Conservation (phyloP, 495 filamentous ascomycete genomes). For the Gamarada debralockiae region DNA sequence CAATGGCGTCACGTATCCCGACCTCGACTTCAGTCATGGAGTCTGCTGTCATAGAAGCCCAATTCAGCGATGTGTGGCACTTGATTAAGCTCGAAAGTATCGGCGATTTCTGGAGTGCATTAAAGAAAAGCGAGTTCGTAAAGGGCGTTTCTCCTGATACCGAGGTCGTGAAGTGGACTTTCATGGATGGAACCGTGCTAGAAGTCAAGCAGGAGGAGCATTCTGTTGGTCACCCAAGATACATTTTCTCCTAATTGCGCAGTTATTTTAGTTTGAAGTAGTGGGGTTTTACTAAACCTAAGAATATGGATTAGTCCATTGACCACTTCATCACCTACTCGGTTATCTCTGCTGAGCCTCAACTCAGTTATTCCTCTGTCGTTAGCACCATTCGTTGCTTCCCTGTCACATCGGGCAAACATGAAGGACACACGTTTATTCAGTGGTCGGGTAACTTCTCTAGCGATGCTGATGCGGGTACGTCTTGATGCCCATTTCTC, state of each 20-base stretch:
- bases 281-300: not conserved
- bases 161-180: conserved; percentile 61
- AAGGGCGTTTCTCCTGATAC: conserved; percentile 56
- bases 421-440: conserved; percentile 57
- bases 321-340: conserved; percentile 69
- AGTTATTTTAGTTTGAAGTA: conserved; percentile 1
- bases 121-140: conserved; percentile 50
- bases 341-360: conserved; percentile 57
- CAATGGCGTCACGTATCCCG: conserved; percentile 47
- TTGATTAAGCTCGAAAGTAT: conserved; percentile 62
- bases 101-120: conserved; percentile 53
- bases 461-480: conserved; percentile 65
- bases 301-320: conserved; percentile 44
- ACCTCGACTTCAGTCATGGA: conserved; percentile 61
- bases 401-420: conserved; percentile 54
- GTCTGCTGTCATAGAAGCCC: conserved; percentile 60
- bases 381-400: conserved; percentile 59
- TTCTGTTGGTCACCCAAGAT: conserved; percentile 39
- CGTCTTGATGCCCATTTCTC: conserved; percentile 19
- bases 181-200: conserved; percentile 56
- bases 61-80: conserved; percentile 61
- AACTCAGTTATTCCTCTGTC: conserved; percentile 55
- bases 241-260: not conserved
- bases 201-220: conserved; percentile 73
- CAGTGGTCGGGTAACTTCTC: conserved; percentile 63